phyloP scores from a whole-genome alignment of 768 basidiomycete genomes.

The Xanthoconium stramineum region DNA sequence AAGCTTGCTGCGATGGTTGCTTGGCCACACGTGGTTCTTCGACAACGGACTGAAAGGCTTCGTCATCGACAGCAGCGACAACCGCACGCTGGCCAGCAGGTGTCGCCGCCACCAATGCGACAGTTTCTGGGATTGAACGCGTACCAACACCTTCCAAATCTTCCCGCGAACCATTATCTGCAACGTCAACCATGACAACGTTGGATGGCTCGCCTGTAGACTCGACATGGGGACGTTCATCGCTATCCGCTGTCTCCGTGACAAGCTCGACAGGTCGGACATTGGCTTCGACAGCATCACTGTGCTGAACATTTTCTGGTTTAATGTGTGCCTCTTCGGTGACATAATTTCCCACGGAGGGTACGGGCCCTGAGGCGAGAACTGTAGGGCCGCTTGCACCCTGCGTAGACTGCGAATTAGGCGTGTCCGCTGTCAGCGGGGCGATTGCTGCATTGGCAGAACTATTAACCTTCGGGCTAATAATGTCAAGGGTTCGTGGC shows the following conservation, averaged over 20 bases:
- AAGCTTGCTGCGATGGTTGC: constrained; percentile 4
- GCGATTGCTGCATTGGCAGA: not conserved
- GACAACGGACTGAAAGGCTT: not conserved
- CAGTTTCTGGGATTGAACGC: not conserved
- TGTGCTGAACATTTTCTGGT: not conserved
- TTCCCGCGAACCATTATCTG: constrained; percentile 1
- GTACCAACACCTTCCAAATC: constrained; percentile 3
- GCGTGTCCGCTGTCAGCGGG: constrained; percentile 3
- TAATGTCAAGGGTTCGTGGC: not conserved
- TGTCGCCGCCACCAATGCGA: not conserved
- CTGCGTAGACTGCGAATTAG: not conserved
- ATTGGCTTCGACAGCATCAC: not conserved
- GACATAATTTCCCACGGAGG: not conserved
- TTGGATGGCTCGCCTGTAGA: not conserved
- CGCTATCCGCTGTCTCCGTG: not conserved
- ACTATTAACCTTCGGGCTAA: not conserved
- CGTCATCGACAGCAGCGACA: not conserved
- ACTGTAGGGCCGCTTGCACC: not conserved
- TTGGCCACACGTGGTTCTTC: constrained; percentile 2
- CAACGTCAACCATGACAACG: constrained; percentile 2
- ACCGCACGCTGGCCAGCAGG: not conserved
- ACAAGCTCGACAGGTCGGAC: not conserved
- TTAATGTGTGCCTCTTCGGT: not conserved
- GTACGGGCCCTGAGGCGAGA: not conserved
- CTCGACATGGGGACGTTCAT: not conserved